Conservation (phyloP, 1,284 basidiomycete genomes). For the Boletus subluridellus region DNA sequence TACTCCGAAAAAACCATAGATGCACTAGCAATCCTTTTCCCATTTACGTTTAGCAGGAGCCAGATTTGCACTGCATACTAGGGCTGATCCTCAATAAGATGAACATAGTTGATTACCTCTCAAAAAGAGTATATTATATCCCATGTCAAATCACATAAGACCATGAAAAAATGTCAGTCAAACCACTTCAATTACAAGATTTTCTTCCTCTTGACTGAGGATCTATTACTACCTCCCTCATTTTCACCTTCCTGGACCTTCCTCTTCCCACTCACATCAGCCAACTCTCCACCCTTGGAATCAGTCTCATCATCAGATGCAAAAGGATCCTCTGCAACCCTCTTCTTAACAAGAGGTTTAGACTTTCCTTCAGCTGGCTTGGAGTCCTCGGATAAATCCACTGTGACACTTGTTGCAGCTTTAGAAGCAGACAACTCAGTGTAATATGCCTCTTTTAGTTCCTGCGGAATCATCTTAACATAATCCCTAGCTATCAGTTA, state of each 20-base stretch:
- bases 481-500: background rate
- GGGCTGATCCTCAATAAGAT: background rate
- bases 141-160: background rate
- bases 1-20: background rate
- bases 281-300: constrained; percentile 1
- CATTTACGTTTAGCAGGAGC: background rate
- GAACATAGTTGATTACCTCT: background rate
- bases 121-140: background rate
- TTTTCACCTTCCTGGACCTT: constrained; percentile 1
- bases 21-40: background rate
- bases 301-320: constrained; percentile 44
- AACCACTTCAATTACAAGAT: background rate
- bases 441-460: constrained; percentile 57
- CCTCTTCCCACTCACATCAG: constrained; percentile 2
- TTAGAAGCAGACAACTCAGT: constrained; percentile 39
- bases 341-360: constrained; percentile 43
- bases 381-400: constrained; percentile 12
- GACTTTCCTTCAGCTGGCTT: constrained; percentile 37
- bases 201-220: constrained; percentile 12
- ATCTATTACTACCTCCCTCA: constrained; percentile 16
- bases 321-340: constrained; percentile 43
- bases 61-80: background rate
- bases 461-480: constrained; percentile 35
- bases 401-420: constrained; percentile 17
- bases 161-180: too few relatives aligned